Conservation (phyloP, 108 stramenopile species). For the Fistulifera pelliculosa region DNA sequence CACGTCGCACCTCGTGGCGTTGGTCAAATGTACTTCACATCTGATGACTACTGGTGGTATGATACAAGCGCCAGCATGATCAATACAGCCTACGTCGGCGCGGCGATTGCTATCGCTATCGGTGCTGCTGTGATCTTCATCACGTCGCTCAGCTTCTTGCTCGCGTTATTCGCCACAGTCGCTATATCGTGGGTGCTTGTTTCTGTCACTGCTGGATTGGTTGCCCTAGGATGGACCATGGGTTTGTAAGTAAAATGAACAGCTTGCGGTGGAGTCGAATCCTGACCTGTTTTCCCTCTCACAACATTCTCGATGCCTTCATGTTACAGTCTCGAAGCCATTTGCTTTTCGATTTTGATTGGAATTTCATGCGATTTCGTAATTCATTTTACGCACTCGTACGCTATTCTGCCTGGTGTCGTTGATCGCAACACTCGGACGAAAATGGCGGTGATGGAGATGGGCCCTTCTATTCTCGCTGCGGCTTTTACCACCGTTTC, state of each 20-base stretch:
- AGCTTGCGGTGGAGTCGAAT: background rate
- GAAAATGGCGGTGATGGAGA: slow-evolving; percentile 31
- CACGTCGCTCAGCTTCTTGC: slow-evolving; percentile 27
- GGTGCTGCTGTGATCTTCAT: slow-evolving; percentile 35
- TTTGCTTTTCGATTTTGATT: slow-evolving; percentile 52
- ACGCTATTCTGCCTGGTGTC: slow-evolving; percentile 23
- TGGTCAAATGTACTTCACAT: slow-evolving; percentile 17
- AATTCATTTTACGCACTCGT: slow-evolving; percentile 47
- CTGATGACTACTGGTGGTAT: slow-evolving; percentile 38
- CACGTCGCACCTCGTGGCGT: slow-evolving; percentile 20
- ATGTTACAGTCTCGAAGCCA: slow-evolving; percentile 20
- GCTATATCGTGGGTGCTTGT: slow-evolving; percentile 38
- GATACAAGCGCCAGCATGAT: slow-evolving; percentile 41
- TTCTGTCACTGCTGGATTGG: slow-evolving; percentile 39
- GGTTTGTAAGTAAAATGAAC: slow-evolving; percentile 18
- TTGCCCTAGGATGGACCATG: slow-evolving; percentile 37
- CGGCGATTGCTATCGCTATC: slow-evolving; percentile 27
- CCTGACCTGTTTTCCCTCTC: too few species aligned
- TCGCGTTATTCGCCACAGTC: slow-evolving; percentile 30
- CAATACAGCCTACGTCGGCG: slow-evolving; percentile 23
- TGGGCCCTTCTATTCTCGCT: slow-evolving; percentile 48
- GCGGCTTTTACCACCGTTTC: slow-evolving; percentile 40
- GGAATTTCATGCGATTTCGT: slow-evolving; percentile 47
- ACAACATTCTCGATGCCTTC: too few species aligned
- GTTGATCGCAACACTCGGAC: slow-evolving; percentile 20